A percentile compares a stretch with the other conserved stretches of the same genome.
Conservation (phyloP, 2,329 filamentous ascomycete genomes). For the Aspergillus oerlinghausenensis region DNA sequence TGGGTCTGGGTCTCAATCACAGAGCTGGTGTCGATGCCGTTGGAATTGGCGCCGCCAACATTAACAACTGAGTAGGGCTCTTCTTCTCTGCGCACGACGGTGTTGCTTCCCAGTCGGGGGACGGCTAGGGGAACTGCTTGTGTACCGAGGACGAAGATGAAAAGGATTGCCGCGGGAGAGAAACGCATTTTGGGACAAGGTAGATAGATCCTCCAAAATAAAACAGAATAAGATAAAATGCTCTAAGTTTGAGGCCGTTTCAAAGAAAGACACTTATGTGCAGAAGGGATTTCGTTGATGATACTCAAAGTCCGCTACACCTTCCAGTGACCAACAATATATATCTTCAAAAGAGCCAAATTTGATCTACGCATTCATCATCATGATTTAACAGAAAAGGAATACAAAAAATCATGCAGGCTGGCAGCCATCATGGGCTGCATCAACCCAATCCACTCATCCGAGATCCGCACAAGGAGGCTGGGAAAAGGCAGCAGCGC, state of each 20-base stretch:
- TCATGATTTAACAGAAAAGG: neutral
- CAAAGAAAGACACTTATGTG: neutral
- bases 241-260: neutral
- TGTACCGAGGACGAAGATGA: slow-evolving; percentile 25
- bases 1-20: slow-evolving; percentile 14
- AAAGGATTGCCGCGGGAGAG: slow-evolving; percentile 18
- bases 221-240: neutral
- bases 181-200: slow-evolving; percentile 26
- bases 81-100: slow-evolving; percentile 20
- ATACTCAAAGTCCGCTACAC: neutral
- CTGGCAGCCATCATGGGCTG: neutral
- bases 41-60: slow-evolving; percentile 22
- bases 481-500: slow-evolving; percentile 2
- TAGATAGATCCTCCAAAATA: slow-evolving; percentile 1
- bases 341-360: too few relatives aligned
- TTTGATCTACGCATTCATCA: neutral
- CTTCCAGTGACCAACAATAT: neutral
- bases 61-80: slow-evolving; percentile 29
- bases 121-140: slow-evolving; percentile 26
- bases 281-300: neutral
- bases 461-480: neutral
- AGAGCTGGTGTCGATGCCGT: slow-evolving; percentile 10
- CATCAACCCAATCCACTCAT: neutral
- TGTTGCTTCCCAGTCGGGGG: slow-evolving; percentile 13
- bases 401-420: neutral